Evolutionary conservation across 805 yeast species (phyloP), one percentile per base, ranked within the genome.

Genomic region (Saccharomycopsis vini): DNA sequence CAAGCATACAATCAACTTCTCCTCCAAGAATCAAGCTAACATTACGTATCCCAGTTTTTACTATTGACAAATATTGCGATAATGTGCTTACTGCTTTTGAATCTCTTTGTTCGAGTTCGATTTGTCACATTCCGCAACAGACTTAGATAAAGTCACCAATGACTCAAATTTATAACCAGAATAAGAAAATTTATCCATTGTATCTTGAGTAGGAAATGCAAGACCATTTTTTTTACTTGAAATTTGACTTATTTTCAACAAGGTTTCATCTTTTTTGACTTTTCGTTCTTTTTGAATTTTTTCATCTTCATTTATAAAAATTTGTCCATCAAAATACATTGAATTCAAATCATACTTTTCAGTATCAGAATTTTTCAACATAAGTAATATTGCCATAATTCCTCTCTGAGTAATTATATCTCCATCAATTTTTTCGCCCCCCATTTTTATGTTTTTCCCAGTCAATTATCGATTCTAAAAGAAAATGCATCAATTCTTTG

Each of bases 1-100:
- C 96, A 72, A 80, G 81, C 9, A 82, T 80, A 59, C 96, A 82
- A 61, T 90, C 97, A 18, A 90, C 85, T 63, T 92, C 97, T 2
- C 95, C 96, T 1, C 88, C 95, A 36, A 88, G 60, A 4, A 85
- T 59, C 36, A 87, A 62, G 50, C 73, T 75, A 16, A 77, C 71
- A 37, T 71, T 72, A 6, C 95, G 96, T 13, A 90, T 77, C 2
- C 95, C 94, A 0, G 96, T 81, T 53, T 74, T 72, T 4, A 89
- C 89, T 13, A 90, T 81, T 0, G 86, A 72, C 37, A 81, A 67
- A 56, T 77, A 88, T 62, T 90, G 95, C 54, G 80, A 87, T 39
- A 77, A 77, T 56, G 78, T 82, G 56, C 73, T 78, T 5, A 84
- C 88, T 1, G 67, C 62, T 43, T 69, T 68, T 52, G 74, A 76